Evolutionary conservation across 1,284 basidiomycete genomes (phyloP).

Genomic region (Cryptococcus sp.): DNA sequence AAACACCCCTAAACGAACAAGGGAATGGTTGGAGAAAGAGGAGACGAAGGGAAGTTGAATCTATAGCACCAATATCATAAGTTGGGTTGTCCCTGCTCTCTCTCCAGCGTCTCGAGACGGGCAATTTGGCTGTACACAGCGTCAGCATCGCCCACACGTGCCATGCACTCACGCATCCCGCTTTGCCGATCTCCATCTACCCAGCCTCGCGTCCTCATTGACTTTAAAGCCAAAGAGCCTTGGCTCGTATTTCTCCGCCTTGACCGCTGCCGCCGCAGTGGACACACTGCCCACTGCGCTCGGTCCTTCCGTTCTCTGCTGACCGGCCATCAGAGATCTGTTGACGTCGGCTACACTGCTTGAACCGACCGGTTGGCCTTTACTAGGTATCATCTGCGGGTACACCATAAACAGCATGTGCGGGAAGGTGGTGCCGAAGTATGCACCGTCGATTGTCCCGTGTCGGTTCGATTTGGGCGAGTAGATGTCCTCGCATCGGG

Average conservation of each 20-base stretch:
- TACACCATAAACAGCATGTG: slow-evolving; percentile 95
- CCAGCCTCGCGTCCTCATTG: slow-evolving; percentile 86
- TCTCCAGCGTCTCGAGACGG: slow-evolving; percentile 52
- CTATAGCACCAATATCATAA: not conserved
- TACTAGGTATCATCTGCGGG: slow-evolving; percentile 82
- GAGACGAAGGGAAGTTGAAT: not conserved
- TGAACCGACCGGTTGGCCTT: slow-evolving; percentile 60
- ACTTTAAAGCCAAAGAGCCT: slow-evolving; percentile 93
- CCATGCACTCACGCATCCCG: slow-evolving; percentile 67
- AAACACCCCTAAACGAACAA: no score
- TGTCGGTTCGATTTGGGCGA: slow-evolving; percentile 92
- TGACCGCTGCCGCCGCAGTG: slow-evolving; percentile 76
- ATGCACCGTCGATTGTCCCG: slow-evolving; percentile 92
- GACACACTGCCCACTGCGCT: slow-evolving; percentile 53
- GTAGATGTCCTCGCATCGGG: slow-evolving; percentile 94
- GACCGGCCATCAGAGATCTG: slow-evolving; percentile 24
- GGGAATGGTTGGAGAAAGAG: not conserved
- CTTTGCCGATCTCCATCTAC: slow-evolving; percentile 88
- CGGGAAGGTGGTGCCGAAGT: slow-evolving; percentile 94
- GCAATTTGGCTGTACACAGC: slow-evolving; percentile 50
- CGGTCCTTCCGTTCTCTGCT: slow-evolving; percentile 32
- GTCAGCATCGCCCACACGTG: slow-evolving; percentile 1
- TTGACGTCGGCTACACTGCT: slow-evolving; percentile 24
- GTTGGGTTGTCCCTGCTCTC: slow-evolving; percentile 37
- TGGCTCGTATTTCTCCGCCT: slow-evolving; percentile 85